Evolutionary conservation across 345 rosid genomes (phyloP).

Genomic region (Bruguiera parviflora): DNA sequence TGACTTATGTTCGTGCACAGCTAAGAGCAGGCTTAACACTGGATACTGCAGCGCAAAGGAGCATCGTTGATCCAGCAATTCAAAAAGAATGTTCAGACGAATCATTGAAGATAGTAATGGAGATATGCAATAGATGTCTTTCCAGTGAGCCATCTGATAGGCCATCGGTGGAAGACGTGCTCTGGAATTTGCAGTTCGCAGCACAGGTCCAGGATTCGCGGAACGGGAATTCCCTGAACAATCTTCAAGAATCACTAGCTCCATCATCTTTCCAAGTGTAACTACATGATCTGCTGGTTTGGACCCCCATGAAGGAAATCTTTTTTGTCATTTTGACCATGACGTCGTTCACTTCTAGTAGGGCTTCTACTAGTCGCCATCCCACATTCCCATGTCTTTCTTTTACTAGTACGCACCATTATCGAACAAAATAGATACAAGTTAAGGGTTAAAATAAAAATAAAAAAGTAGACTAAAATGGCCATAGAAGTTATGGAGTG

Average conservation of each 20-base stretch:
- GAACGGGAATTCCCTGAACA: slow-evolving; percentile 16
- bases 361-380: too few relatives aligned
- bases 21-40: slow-evolving; percentile 37
- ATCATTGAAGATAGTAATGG: slow-evolving; percentile 49
- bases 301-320: too few relatives aligned
- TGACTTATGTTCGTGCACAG: slow-evolving; percentile 21
- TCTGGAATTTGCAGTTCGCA: slow-evolving; percentile 66
- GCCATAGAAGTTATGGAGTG: too few relatives aligned
- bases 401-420: too few relatives aligned
- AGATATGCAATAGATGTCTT: slow-evolving; percentile 44
- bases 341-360: too few relatives aligned
- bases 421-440: too few relatives aligned
- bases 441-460: too few relatives aligned
- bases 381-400: too few relatives aligned
- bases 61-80: slow-evolving; percentile 45
- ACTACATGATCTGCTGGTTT: too few relatives aligned
- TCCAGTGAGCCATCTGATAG: slow-evolving; percentile 31
- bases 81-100: slow-evolving; percentile 50
- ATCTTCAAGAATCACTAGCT: neutral
- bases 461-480: too few relatives aligned
- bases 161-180: slow-evolving; percentile 56
- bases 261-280: neutral
- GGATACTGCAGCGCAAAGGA: slow-evolving; percentile 39
- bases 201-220: slow-evolving; percentile 46
- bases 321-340: too few relatives aligned